Conservation (phyloP, 2,329 filamentous ascomycete species). For the Massarina eburnea region DNA sequence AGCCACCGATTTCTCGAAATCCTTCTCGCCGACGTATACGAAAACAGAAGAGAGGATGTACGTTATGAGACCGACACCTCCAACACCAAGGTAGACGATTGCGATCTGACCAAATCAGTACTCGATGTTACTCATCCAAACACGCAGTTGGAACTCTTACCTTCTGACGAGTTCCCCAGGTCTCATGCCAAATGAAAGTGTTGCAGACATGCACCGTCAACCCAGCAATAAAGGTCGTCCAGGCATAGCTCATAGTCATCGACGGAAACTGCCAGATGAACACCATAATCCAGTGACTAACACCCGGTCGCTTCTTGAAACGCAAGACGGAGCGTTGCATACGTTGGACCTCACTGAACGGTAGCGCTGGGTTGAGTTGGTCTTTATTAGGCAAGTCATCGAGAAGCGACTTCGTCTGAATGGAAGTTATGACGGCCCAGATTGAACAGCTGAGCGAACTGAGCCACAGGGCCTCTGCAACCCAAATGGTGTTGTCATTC, state of each 20-base stretch:
- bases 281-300: slow-evolving; percentile 30
- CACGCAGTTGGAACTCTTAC: slow-evolving; percentile 4
- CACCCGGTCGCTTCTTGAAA: slow-evolving; percentile 24
- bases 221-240: slow-evolving; percentile 26
- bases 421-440: slow-evolving; percentile 32
- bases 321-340: slow-evolving; percentile 22
- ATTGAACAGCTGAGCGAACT: slow-evolving; percentile 27
- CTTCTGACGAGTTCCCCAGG: slow-evolving; percentile 24
- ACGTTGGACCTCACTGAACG: slow-evolving; percentile 22
- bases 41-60: slow-evolving; percentile 26
- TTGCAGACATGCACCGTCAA: slow-evolving; percentile 32
- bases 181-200: slow-evolving; percentile 20
- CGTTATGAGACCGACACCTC: slow-evolving; percentile 21
- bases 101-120: slow-evolving; percentile 21
- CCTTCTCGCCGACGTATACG: slow-evolving; percentile 29
- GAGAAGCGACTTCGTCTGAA: slow-evolving; percentile 30
- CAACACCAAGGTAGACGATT: slow-evolving; percentile 24
- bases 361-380: slow-evolving; percentile 15
- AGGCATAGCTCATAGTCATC: slow-evolving; percentile 34
- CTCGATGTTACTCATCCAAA: not conserved
- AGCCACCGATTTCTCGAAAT: slow-evolving; percentile 20
- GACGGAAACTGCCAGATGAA: slow-evolving; percentile 35
- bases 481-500: slow-evolving; percentile 19
- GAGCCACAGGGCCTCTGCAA: slow-evolving; percentile 25
- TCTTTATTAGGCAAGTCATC: slow-evolving; percentile 28